Percentiles rank a stretch among this genome's conserved stretches.
These are phyloP conservation scores for Lanmaoa pseudosensibilis DNA, from an alignment of 768 basidiomycete genomes.

Conservation along the genomic window DNA sequence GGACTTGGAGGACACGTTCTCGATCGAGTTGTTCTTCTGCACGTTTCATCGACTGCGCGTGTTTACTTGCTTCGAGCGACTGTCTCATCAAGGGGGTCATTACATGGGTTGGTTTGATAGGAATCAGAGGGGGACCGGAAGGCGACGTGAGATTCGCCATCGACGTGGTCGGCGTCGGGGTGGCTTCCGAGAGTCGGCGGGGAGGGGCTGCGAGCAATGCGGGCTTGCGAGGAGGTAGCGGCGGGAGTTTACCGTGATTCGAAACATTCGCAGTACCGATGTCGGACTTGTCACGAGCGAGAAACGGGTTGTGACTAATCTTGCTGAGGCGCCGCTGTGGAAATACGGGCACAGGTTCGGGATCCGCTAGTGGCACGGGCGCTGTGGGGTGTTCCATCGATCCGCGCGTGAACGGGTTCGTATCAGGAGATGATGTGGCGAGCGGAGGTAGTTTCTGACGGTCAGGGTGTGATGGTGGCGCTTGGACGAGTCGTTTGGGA, in stretches of 20 bases:
- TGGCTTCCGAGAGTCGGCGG: constrained; percentile 24
- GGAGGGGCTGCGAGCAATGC: constrained; percentile 12
- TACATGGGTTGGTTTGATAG: constrained; percentile 40
- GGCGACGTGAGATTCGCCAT: constrained; percentile 1
- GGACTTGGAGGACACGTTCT: constrained; percentile 67
- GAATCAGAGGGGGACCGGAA: constrained; percentile 23
- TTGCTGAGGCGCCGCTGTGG: constrained; percentile 19
- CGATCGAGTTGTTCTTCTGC: constrained; percentile 67
- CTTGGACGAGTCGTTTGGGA: constrained; percentile 21
- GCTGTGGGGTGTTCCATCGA: constrained; percentile 16
- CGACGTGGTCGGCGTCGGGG: constrained; percentile 1
- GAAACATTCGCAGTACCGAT: background rate
- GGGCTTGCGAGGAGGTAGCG: constrained; percentile 40
- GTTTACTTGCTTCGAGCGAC: constrained; percentile 70
- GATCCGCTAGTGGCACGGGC: constrained; percentile 1
- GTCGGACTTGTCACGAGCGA: constrained; percentile 24
- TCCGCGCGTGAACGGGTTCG: constrained; percentile 30
- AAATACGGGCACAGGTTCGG: background rate
- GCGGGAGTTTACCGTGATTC: constrained; percentile 27
- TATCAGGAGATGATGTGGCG: constrained; percentile 25
- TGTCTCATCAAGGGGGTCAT: constrained; percentile 71
- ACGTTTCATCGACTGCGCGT: constrained; percentile 67
- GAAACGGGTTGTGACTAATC: constrained; percentile 34
- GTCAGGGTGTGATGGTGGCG: constrained; percentile 31
- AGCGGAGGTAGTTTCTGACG: constrained; percentile 24